Evolutionary conservation across 2,329 filamentous ascomycete species (phyloP), one percentile per base, ranked within the genome.

Genomic region (Paramyrothecium roridum): DNA sequence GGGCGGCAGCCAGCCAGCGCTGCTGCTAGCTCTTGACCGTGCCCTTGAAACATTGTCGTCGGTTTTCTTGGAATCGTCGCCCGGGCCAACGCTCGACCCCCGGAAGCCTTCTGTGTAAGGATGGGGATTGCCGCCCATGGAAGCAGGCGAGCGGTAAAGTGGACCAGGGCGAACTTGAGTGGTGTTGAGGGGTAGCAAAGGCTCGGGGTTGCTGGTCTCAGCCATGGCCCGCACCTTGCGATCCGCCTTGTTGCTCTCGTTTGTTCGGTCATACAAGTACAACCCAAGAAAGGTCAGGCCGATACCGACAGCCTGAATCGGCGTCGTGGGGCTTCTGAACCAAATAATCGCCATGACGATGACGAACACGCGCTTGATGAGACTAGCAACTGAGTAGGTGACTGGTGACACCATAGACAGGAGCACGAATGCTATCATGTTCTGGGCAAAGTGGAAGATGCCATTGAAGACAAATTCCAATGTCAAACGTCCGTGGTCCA

Each of bases 381-480:
- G 79, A 55, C 90, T 96, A 37, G 95, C 95, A 40, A 99, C 93
- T 0, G 91, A 96, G 76, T 99, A 99, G 0, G 95, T 98, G 40
- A 99, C 95, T 0, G 95, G 95, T 0, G 92, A 96, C 13, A 98
- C 89, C 78, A 96, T 89, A 53, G 92, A 96, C 8, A 99, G 79
- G 7, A 99, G 80, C 21, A 96, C 80, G 68, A 99, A 99, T 0
- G 95, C 95, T 54, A 99, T 82, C 53, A 99, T 96, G 68, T 96
- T 97, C 68, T 99, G 95, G 17, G 86, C 90, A 71, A 98, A 99
- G 73, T 99, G 95, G 69, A 96, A 97, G 3, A 91, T 88, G 54
- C 95, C 95, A 71, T 99, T 99, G 80, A 99, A 98, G 52, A 98
- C 71, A 70, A 96, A 98, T 68, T 99, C 95, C n/a, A 96, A 67